phyloP scores from a whole-genome alignment of 2,329 filamentous ascomycete species.

The Paecilomyces niveus region DNA sequence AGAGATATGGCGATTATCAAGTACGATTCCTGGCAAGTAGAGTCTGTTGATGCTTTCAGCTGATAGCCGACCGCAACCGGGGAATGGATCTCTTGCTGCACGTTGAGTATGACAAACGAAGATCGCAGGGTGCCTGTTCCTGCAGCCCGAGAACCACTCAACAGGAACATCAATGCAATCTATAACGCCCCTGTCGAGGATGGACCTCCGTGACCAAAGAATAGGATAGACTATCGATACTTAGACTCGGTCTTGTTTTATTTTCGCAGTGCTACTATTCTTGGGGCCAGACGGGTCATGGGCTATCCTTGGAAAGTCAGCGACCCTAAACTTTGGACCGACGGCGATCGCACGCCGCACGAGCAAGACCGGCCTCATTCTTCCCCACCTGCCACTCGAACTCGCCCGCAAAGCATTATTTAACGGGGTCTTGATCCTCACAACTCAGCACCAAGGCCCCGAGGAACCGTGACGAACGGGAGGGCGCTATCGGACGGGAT shows the following conservation, averaged over 20 bases:
- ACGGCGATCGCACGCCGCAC: neutral
- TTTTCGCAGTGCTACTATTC: neutral
- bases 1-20: too few relatives aligned
- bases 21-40: neutral
- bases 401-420: neutral
- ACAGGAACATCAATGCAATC: neutral
- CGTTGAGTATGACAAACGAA: neutral
- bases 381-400: neutral
- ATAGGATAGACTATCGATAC: neutral
- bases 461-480: constrained; percentile 4
- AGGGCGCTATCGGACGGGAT: constrained; percentile 25
- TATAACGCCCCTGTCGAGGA: neutral
- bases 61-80: neutral
- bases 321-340: neutral
- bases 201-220: neutral
- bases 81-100: neutral
- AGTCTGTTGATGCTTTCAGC: neutral
- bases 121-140: neutral
- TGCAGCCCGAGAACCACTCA: neutral
- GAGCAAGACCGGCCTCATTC: neutral
- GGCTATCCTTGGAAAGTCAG: neutral
- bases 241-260: too few relatives aligned
- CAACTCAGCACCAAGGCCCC: neutral
- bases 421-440: neutral
- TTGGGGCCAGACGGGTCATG: neutral